Evolutionary conservation across 352 stramenopile genomes (phyloP), one percentile per base, ranked within the genome.

Genomic region (Pythium coloratum): DNA sequence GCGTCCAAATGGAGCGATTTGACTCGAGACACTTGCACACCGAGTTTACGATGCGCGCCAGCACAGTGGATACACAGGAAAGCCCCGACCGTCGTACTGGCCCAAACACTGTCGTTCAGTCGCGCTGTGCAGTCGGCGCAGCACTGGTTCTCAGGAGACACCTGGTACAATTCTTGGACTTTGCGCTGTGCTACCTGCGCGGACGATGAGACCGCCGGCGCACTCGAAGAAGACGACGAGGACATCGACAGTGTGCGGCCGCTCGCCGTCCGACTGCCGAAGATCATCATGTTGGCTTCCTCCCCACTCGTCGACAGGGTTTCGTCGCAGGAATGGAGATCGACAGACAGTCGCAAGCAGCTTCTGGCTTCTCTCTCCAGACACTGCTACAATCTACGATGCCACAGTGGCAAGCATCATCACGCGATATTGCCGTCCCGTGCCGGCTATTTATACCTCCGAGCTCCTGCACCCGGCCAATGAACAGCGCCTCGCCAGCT

Each of bases 21-120:
- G 53, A 95, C 69, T 20, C 84, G 79, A 2, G 93, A 98, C 20
- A 99, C 80, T 75, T 99, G 95, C 26, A 98, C 93, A 36, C 97
- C 97, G 28, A 99, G 84, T 59, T 90, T 97, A 51, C 97, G 88
- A 69, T 99, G 96, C 8, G 97, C 91, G 14, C 95, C 96, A 46
- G 90, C 94, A 67, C 97, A 99, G 71, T 98, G 79, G 73, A 99
- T 98, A 66, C 97, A 99, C 36, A 99, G 70, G 56, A 99, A 88
- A 6, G 97, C 86, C 4, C 97, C 95, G 24, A 98, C 71, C 32
- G 97, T 99, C 24, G 97, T 86, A 54, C 88, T 97, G 38, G 92
- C 94, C 97, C 96, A 99, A 64, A 98, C 91, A 16, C 95, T 90
- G 59, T 92, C 83, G 47, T 67, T 83, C n/a, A 91, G 71, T 13